Evolutionary conservation across 2,329 filamentous ascomycete species (phyloP).

Genomic region (Sporothrix humicola): DNA sequence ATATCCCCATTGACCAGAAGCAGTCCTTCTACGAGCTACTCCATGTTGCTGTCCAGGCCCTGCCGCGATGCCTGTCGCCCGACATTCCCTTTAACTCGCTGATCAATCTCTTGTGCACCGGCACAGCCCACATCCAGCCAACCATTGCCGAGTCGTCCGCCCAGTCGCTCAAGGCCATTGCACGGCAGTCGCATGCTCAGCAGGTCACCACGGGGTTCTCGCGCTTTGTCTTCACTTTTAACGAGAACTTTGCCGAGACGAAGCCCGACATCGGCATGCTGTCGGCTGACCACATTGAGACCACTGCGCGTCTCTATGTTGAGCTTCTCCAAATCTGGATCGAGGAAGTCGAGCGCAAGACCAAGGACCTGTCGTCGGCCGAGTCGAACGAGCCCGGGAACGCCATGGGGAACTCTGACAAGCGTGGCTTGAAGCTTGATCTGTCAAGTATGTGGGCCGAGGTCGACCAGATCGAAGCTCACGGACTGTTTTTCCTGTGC

Average conservation of each 20-base stretch:
- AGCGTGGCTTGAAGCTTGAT: constrained; percentile 77
- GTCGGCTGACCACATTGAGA: constrained; percentile 91
- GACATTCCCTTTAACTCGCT: constrained; percentile 92
- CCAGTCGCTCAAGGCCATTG: constrained; percentile 92
- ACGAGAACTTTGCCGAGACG: constrained; percentile 86
- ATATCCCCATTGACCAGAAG: constrained; percentile 73
- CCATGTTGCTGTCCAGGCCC: constrained; percentile 91
- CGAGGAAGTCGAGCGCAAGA: constrained; percentile 89
- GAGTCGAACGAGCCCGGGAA: constrained; percentile 66
- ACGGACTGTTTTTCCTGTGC: constrained; percentile 95
- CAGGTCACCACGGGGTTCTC: constrained; percentile 97
- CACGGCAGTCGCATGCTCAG: constrained; percentile 88
- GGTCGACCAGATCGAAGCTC: constrained; percentile 95
- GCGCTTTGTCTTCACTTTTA: constrained; percentile 97
- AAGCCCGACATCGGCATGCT: constrained; percentile 98
- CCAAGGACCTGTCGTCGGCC: constrained; percentile 67
- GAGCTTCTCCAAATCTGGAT: constrained; percentile 97
- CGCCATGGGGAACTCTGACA: constrained; percentile 57
- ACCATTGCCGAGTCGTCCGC: constrained; percentile 93
- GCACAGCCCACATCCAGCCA: constrained; percentile 90
- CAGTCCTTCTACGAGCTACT: constrained; percentile 95
- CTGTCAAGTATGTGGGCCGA: constrained; percentile 87
- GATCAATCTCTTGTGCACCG: constrained; percentile 93
- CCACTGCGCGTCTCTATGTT: constrained; percentile 87
- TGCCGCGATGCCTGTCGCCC: constrained; percentile 89